A percentile compares a stretch with the other conserved stretches of the same genome.
These are phyloP conservation scores for Boletus rubescentipes DNA, from an alignment of 768 basidiomycete species.

Conservation along the genomic window DNA sequence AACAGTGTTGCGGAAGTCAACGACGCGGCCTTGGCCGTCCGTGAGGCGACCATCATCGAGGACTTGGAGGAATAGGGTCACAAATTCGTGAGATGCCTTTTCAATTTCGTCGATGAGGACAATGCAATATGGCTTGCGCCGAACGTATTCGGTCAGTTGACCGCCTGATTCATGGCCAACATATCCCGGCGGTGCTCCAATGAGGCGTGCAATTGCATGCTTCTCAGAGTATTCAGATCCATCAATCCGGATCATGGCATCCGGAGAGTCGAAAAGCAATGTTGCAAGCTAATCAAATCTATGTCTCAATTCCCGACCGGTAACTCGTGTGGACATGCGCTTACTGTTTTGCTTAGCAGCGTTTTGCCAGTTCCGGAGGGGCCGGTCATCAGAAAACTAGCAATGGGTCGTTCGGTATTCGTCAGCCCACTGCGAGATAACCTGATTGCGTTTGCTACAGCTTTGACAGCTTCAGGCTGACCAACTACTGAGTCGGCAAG, in stretches of 20 bases:
- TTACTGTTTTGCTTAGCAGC: conserved; percentile 82
- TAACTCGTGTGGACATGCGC: conserved; percentile 22
- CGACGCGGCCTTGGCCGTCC: conserved; percentile 87
- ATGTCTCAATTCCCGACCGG: neutral
- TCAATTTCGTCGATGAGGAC: conserved; percentile 88
- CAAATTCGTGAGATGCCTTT: conserved; percentile 79
- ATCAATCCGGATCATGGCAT: conserved; percentile 91
- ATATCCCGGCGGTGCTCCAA: conserved; percentile 80
- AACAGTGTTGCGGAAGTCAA: conserved; percentile 88
- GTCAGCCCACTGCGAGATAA: conserved; percentile 92
- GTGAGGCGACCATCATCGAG: conserved; percentile 92
- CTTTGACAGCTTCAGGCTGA: conserved; percentile 86
- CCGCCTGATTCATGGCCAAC: conserved; percentile 90
- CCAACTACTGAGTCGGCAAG: conserved; percentile 79
- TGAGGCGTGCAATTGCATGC: conserved; percentile 70
- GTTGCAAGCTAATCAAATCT: conserved; percentile 67
- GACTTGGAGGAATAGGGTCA: conserved; percentile 76
- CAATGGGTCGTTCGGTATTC: conserved; percentile 83
- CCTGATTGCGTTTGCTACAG: conserved; percentile 92
- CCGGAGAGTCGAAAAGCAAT: conserved; percentile 85
- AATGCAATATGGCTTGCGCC: conserved; percentile 87
- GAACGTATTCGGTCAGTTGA: conserved; percentile 90
- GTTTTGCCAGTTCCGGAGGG: conserved; percentile 93
- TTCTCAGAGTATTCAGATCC: conserved; percentile 91
- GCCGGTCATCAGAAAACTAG: conserved; percentile 91